These are phyloP conservation scores for Stemphylium vesicarium DNA, from an alignment of 2,329 filamentous ascomycete genomes.

Conservation along the genomic window DNA sequence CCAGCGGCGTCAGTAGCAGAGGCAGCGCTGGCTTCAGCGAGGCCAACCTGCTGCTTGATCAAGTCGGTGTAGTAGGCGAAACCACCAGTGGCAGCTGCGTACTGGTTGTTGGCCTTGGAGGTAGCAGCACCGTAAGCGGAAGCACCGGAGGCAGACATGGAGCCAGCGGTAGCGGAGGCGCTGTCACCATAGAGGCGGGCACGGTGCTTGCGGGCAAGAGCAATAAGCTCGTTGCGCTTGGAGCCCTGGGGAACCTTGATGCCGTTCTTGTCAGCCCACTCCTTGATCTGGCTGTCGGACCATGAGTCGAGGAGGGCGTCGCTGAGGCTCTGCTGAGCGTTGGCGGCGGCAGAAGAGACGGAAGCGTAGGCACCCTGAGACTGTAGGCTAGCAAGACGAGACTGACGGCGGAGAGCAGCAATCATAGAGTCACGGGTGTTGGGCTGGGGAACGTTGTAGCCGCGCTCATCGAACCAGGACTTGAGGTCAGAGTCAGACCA, in stretches of 20 bases:
- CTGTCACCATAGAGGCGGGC: constrained; percentile 73
- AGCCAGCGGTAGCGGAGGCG: constrained; percentile 47
- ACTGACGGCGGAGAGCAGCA: constrained; percentile 87
- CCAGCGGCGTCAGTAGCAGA: constrained; percentile 68
- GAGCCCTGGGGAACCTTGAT: constrained; percentile 91
- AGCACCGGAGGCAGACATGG: constrained; percentile 50
- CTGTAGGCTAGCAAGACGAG: constrained; percentile 76
- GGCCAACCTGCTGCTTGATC: constrained; percentile 54
- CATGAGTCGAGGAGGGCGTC: constrained; percentile 88
- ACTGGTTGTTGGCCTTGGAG: constrained; percentile 15
- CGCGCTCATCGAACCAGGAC: constrained; percentile 88
- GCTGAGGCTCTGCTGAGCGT: constrained; percentile 75
- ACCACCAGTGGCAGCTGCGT: constrained; percentile 61
- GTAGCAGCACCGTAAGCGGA: constrained; percentile 64
- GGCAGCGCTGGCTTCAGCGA: constrained; percentile 63
- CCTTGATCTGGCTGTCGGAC: constrained; percentile 89
- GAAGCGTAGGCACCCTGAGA: constrained; percentile 58
- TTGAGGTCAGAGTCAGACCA: constrained; percentile 96
- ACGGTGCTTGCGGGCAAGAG: constrained; percentile 86
- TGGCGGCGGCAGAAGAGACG: constrained; percentile 57
- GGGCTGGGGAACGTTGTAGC: constrained; percentile 84
- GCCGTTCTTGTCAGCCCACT: constrained; percentile 88
- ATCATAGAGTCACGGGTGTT: constrained; percentile 85
- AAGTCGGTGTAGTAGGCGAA: constrained; percentile 50
- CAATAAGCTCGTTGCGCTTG: constrained; percentile 85